These are phyloP conservation scores for Sporisorium iseilematis-ciliati DNA, from an alignment of 1,284 basidiomycete genomes.

Conservation along the genomic window DNA sequence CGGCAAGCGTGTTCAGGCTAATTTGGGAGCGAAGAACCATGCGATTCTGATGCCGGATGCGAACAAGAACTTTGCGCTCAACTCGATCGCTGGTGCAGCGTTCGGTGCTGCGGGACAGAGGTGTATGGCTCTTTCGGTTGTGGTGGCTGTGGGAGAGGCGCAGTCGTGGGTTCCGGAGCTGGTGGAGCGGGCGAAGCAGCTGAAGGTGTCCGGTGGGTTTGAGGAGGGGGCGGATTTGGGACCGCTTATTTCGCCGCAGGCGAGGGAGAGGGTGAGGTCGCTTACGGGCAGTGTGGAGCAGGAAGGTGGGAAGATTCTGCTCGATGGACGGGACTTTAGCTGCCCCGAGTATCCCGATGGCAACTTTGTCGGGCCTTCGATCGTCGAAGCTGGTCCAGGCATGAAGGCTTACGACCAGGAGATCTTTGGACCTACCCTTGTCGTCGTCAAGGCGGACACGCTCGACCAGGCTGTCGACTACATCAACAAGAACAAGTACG, in stretches of 20 bases:
- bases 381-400: conserved; percentile 83
- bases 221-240: conserved; percentile 90
- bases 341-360: conserved; percentile 86
- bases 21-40: conserved; percentile 89
- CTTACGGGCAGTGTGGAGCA: conserved; percentile 82
- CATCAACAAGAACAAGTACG: conserved; percentile 65
- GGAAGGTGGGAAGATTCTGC: conserved; percentile 87
- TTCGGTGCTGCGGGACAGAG: conserved; percentile 98
- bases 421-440: conserved; percentile 93
- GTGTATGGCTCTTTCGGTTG: conserved; percentile 75
- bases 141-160: conserved; percentile 85
- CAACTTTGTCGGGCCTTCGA: conserved; percentile 94
- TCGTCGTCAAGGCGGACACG: conserved; percentile 83
- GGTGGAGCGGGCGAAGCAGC: conserved; percentile 82
- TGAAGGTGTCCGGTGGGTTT: conserved; percentile 91
- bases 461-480: conserved; percentile 84
- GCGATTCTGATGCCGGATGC: conserved; percentile 92
- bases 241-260: conserved; percentile 89
- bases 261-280: conserved; percentile 82
- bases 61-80: conserved; percentile 92
- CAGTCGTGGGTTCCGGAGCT: conserved; percentile 88
- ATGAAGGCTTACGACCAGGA: conserved; percentile 88
- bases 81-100: conserved; percentile 92
- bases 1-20: conserved; percentile 95
- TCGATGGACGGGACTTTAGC: conserved; percentile 83